Conservation (phyloP, 257 asterid genomes). For the Henckelia pumila region DNA sequence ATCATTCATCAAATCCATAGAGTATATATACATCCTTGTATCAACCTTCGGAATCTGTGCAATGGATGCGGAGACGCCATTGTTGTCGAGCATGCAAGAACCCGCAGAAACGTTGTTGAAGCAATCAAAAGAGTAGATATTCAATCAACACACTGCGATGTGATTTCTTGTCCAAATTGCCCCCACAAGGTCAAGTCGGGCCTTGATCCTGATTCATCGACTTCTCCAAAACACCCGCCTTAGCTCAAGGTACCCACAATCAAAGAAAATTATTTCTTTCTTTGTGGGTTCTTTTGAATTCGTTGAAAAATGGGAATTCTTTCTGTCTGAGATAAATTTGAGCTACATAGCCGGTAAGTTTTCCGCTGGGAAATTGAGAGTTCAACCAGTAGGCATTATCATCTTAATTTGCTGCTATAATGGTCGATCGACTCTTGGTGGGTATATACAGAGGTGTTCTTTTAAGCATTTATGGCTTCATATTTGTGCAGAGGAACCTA, state of each 20-base stretch:
- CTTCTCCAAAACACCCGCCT: slow-evolving; percentile 36
- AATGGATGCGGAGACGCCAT: slow-evolving; percentile 49
- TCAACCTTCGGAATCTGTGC: not conserved
- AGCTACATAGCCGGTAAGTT: not conserved
- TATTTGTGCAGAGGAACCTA: not conserved
- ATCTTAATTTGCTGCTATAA: slow-evolving; percentile 66
- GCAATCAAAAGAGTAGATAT: slow-evolving; percentile 7
- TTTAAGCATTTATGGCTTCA: not conserved
- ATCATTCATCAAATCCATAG: no score
- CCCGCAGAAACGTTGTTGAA: slow-evolving; percentile 6
- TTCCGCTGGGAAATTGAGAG: slow-evolving; percentile 46
- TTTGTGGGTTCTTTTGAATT: not conserved
- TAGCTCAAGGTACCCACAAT: slow-evolving; percentile 50
- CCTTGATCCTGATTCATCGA: slow-evolving; percentile 58
- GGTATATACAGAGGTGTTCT: not conserved
- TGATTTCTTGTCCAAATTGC: slow-evolving; percentile 64
- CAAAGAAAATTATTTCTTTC: no score
- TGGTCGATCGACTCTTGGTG: slow-evolving; percentile 86
- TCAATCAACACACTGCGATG: slow-evolving; percentile 37
- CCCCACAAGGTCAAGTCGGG: slow-evolving; percentile 52
- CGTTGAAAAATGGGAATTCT: not conserved
- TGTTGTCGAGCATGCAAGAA: slow-evolving; percentile 35
- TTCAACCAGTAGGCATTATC: slow-evolving; percentile 75
- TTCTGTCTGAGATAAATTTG: no score
- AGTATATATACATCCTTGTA: no score